Conservation (phyloP, 768 basidiomycete species). For the Myochromella boudieri region DNA sequence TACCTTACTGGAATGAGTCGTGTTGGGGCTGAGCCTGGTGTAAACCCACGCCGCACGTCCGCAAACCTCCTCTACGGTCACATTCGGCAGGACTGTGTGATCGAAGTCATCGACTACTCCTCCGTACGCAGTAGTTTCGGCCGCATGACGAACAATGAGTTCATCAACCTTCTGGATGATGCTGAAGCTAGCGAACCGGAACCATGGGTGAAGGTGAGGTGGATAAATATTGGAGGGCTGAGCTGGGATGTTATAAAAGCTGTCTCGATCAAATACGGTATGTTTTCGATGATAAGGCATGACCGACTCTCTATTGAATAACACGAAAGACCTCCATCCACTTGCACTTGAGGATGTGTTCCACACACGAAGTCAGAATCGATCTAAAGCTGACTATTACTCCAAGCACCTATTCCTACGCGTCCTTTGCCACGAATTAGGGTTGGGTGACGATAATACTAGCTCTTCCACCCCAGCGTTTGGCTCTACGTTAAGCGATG, state of each 20-base stretch:
- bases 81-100: constrained; percentile 59
- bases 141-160: constrained; percentile 60
- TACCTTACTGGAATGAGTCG: constrained; percentile 30
- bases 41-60: constrained; percentile 62
- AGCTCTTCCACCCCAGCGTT: constrained; percentile 18
- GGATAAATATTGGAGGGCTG: constrained; percentile 71
- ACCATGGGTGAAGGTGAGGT: constrained; percentile 67
- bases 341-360: constrained; percentile 72
- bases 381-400: constrained; percentile 75
- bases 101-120: constrained; percentile 70
- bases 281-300: constrained; percentile 18
- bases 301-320: neutral
- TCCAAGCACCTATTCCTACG: constrained; percentile 68
- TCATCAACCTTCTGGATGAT: constrained; percentile 54
- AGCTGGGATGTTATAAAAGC: constrained; percentile 76
- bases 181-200: constrained; percentile 44
- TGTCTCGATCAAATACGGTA: constrained; percentile 64
- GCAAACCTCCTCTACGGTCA: constrained; percentile 57
- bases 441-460: constrained; percentile 25
- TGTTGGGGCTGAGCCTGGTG: constrained; percentile 69
- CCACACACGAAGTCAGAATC: constrained; percentile 48
- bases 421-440: constrained; percentile 62
- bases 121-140: constrained; percentile 50
- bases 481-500: constrained; percentile 26
- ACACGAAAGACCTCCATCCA: constrained; percentile 58